Percentiles rank a stretch among this genome's conserved stretches.
phyloP scores from a whole-genome alignment of 31 red algal genomes.

The Asparagopsis taxiformis region DNA sequence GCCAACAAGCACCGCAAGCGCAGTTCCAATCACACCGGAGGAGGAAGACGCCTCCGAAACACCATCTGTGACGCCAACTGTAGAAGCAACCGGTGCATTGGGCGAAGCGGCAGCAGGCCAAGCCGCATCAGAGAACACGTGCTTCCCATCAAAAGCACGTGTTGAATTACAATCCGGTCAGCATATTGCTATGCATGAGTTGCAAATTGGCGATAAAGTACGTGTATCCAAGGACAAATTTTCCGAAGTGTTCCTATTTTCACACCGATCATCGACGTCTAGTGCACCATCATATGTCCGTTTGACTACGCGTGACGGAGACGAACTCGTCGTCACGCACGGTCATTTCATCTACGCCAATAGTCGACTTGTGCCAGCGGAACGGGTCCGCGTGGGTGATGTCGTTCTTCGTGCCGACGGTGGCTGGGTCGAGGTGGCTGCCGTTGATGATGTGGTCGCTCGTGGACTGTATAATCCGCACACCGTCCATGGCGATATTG shows the following conservation, averaged over 20 bases:
- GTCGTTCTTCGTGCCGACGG: slow-evolving; percentile 8
- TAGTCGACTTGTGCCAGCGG: slow-evolving; percentile 17
- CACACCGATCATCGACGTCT: slow-evolving; percentile 29
- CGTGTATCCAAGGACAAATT: slow-evolving; percentile 12
- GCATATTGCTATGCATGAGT: slow-evolving; percentile 25
- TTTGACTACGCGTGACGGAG: slow-evolving; percentile 6
- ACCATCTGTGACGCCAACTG: neutral
- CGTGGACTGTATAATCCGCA: slow-evolving; percentile 74
- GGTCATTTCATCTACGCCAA: slow-evolving; percentile 54
- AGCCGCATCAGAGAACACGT: slow-evolving; percentile 12
- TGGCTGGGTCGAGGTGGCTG: slow-evolving; percentile 12
- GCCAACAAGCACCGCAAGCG: neutral
- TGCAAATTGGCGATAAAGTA: slow-evolving; percentile 51
- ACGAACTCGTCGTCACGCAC: slow-evolving; percentile 10
- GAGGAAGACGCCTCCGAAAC: neutral
- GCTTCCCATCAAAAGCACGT: slow-evolving; percentile 60
- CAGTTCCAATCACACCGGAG: neutral
- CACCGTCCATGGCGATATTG: slow-evolving; percentile 61
- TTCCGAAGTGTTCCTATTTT: slow-evolving; percentile 70
- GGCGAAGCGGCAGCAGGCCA: neutral
- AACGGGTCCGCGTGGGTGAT: slow-evolving; percentile 38
- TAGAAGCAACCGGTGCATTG: neutral
- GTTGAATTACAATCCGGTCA: slow-evolving; percentile 46
- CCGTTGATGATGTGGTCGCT: slow-evolving; percentile 19
- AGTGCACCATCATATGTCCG: slow-evolving; percentile 28